These are phyloP conservation scores for Kingdonia uniflora DNA, from an alignment of 164 flowering plant genomes.

Conservation along the genomic window DNA sequence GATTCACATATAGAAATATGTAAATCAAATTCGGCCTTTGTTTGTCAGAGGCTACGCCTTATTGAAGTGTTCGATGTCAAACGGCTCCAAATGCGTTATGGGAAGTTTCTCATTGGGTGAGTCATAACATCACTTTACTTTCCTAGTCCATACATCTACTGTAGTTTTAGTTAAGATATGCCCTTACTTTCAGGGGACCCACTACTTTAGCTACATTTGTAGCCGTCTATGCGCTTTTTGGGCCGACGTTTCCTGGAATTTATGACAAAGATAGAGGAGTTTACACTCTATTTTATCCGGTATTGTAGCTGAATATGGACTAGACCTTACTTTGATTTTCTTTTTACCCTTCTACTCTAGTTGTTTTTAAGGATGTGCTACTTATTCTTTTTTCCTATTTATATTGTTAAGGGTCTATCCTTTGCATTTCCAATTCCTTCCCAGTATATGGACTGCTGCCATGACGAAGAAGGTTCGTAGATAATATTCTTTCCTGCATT, in stretches of 20 bases:
- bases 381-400: too few relatives aligned
- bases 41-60: constrained; percentile 73
- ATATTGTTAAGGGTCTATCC: constrained; percentile 60
- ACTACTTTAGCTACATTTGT: constrained; percentile 91
- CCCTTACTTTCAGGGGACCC: constrained; percentile 58
- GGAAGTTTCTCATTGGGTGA: constrained; percentile 86
- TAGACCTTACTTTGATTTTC: not conserved
- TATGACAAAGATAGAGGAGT: constrained; percentile 90
- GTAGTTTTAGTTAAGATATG: not conserved
- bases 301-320: constrained; percentile 19
- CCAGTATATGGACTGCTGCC: constrained; percentile 77
- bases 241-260: constrained; percentile 93
- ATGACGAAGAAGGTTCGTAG: constrained; percentile 67
- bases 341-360: not conserved
- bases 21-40: constrained; percentile 2
- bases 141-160: too few relatives aligned
- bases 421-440: constrained; percentile 94
- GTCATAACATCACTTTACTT: constrained; percentile 9
- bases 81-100: constrained; percentile 93
- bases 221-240: constrained; percentile 90
- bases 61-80: constrained; percentile 90
- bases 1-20: not conserved
- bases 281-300: constrained; percentile 84
- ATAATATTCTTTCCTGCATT: too few relatives aligned
- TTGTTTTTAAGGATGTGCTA: not conserved